These are phyloP conservation scores for Penicillium steckii DNA, from an alignment of 495 filamentous ascomycete species.

Conservation along the genomic window DNA sequence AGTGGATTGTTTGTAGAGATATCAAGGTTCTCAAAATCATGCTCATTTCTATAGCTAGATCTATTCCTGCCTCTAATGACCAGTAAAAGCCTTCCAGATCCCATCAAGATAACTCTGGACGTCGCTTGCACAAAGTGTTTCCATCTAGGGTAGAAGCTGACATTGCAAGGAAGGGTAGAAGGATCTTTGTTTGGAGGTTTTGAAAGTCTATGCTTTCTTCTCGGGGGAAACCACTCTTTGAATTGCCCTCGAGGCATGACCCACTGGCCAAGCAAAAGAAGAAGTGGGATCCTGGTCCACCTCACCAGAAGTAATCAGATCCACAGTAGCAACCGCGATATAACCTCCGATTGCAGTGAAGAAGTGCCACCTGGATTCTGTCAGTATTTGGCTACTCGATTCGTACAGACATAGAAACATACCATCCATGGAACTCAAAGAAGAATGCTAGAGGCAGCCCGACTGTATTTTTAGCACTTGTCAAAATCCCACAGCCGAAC, in stretches of 20 bases:
- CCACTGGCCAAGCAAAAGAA: conserved; percentile 24
- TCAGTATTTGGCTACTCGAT: no score
- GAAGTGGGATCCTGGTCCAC: conserved; percentile 18
- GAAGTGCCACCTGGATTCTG: conserved; percentile 29
- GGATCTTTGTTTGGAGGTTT: no score
- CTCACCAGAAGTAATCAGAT: conserved; percentile 26
- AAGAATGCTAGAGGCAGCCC: conserved; percentile 31
- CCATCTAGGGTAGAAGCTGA: no score
- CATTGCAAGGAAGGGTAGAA: no score
- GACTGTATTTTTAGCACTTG: conserved; percentile 7
- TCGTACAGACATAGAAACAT: conserved; percentile 2
- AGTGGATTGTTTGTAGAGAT: no score
- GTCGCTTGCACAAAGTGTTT: no score
- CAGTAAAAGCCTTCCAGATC: no score
- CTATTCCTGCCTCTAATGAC: no score
- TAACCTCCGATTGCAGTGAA: conserved; percentile 35
- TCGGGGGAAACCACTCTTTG: not conserved
- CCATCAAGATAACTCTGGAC: no score
- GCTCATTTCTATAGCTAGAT: no score
- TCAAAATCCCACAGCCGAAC: conserved; percentile 19
- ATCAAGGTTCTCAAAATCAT: no score
- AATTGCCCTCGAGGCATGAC: conserved; percentile 5
- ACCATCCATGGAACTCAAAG: conserved; percentile 35
- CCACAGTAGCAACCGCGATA: conserved; percentile 28
- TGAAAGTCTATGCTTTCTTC: conserved; percentile 2